phyloP scores from a whole-genome alignment of 1,139 yeast genomes.

The Hyphopichia khmerensis region DNA sequence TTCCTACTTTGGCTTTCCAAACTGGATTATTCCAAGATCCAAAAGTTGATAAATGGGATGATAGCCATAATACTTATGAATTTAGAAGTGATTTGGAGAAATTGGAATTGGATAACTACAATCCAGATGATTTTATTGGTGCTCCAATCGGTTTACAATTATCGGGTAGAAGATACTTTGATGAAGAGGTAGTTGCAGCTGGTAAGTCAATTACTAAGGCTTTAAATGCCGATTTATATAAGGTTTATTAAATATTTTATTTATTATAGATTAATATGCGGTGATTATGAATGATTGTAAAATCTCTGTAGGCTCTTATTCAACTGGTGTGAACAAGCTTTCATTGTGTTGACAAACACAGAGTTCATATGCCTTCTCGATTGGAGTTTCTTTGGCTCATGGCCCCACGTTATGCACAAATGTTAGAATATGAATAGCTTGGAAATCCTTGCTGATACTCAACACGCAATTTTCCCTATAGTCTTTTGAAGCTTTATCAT shows the following conservation, averaged over 20 bases:
- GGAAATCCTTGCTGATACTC: too few species aligned
- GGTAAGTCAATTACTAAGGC: constrained; percentile 33
- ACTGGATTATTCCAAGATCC: constrained; percentile 63
- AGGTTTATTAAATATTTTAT: constrained; percentile 3
- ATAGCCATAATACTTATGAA: constrained; percentile 23
- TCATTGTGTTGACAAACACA: too few species aligned
- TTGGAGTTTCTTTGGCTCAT: too few species aligned
- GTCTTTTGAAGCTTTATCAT: too few species aligned
- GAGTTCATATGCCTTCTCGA: too few species aligned
- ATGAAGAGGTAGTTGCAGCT: constrained; percentile 44
- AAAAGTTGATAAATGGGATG: constrained; percentile 39
- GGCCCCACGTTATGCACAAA: too few species aligned
- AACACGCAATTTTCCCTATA: too few species aligned
- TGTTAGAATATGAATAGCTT: too few species aligned
- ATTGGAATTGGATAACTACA: constrained; percentile 34
- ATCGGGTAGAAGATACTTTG: constrained; percentile 38
- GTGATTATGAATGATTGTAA: too few species aligned
- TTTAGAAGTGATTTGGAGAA: constrained; percentile 46
- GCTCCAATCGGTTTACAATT: constrained; percentile 46
- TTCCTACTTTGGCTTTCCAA: constrained; percentile 61
- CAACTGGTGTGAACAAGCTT: too few species aligned
- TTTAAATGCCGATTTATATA: constrained; percentile 21
- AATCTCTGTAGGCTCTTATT: too few species aligned
- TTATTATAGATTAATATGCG: too few species aligned
- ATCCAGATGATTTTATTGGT: constrained; percentile 33